These are phyloP conservation scores for Cladophialophora exuberans DNA, from an alignment of 2,329 filamentous ascomycete genomes.

Conservation along the genomic window DNA sequence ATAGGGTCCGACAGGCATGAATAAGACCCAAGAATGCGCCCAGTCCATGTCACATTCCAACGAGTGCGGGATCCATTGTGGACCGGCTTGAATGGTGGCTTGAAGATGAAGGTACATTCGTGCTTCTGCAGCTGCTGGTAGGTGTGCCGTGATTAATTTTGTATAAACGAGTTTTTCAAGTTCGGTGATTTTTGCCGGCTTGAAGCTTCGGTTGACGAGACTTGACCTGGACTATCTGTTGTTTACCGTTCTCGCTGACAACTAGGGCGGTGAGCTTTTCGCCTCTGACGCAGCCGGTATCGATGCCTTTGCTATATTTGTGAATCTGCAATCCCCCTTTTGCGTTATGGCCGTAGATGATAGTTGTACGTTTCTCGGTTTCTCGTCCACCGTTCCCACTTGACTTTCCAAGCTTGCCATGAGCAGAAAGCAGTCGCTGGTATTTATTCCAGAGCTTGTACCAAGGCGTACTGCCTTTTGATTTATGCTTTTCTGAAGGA, in stretches of 20 bases:
- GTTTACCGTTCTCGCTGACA: slow-evolving; percentile 61
- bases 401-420: not conserved
- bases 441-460: slow-evolving; percentile 62
- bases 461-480: slow-evolving; percentile 65
- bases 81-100: no score
- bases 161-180: not conserved
- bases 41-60: slow-evolving; percentile 3
- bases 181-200: not conserved
- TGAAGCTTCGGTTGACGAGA: slow-evolving; percentile 33
- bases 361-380: slow-evolving; percentile 54
- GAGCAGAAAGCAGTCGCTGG: slow-evolving; percentile 38
- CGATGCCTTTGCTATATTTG: slow-evolving; percentile 79
- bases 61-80: no score
- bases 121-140: no score
- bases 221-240: slow-evolving; percentile 46
- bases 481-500: slow-evolving; percentile 51
- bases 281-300: slow-evolving; percentile 79
- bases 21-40: not conserved
- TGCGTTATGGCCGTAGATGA: slow-evolving; percentile 88
- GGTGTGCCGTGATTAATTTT: no score
- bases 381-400: not conserved
- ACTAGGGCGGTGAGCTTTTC: slow-evolving; percentile 76
- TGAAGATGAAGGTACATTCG: no score
- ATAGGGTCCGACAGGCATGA: not conserved
- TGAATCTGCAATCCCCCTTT: slow-evolving; percentile 68